Conservation (phyloP, 352 stramenopile species). For the Globisporangium canariense region DNA sequence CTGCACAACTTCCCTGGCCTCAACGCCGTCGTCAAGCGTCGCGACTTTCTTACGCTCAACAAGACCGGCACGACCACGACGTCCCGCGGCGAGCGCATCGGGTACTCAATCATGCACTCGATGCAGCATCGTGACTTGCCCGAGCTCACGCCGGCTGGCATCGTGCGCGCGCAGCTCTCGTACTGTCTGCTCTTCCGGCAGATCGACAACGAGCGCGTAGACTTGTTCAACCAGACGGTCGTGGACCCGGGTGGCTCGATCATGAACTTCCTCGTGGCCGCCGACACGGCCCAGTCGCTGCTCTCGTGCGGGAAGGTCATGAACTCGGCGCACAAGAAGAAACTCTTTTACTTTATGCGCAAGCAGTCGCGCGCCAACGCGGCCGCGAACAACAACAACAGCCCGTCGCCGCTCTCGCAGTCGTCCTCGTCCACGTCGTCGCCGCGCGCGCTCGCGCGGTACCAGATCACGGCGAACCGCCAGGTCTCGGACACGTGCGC, state of each 20-base stretch:
- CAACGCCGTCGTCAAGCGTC: slow-evolving; percentile 32
- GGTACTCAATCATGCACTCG: slow-evolving; percentile 47
- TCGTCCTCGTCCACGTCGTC: slow-evolving; percentile 2
- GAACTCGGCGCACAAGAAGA: slow-evolving; percentile 46
- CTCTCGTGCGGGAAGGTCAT: slow-evolving; percentile 30
- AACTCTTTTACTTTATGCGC: slow-evolving; percentile 43
- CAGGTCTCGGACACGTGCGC: slow-evolving; percentile 22
- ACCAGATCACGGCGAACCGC: slow-evolving; percentile 7
- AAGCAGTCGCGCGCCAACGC: slow-evolving; percentile 20
- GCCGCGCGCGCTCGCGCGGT: slow-evolving; percentile 1
- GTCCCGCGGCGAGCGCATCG: slow-evolving; percentile 40
- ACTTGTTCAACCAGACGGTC: slow-evolving; percentile 39
- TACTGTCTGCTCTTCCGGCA: slow-evolving; percentile 44
- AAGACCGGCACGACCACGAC: slow-evolving; percentile 39
- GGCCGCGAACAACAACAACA: neutral
- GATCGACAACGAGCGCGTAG: slow-evolving; percentile 30
- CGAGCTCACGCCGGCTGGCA: slow-evolving; percentile 26
- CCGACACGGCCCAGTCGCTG: slow-evolving; percentile 26
- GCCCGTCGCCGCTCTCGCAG: slow-evolving; percentile 7
- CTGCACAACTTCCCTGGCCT: slow-evolving; percentile 34
- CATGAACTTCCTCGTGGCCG: slow-evolving; percentile 35
- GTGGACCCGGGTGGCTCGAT: slow-evolving; percentile 34
- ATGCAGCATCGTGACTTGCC: slow-evolving; percentile 48
- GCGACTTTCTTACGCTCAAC: slow-evolving; percentile 41
- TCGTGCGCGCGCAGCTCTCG: slow-evolving; percentile 41